These are phyloP conservation scores for Sambucus nigra DNA, from an alignment of 129 eudicot species.

Conservation along the genomic window DNA sequence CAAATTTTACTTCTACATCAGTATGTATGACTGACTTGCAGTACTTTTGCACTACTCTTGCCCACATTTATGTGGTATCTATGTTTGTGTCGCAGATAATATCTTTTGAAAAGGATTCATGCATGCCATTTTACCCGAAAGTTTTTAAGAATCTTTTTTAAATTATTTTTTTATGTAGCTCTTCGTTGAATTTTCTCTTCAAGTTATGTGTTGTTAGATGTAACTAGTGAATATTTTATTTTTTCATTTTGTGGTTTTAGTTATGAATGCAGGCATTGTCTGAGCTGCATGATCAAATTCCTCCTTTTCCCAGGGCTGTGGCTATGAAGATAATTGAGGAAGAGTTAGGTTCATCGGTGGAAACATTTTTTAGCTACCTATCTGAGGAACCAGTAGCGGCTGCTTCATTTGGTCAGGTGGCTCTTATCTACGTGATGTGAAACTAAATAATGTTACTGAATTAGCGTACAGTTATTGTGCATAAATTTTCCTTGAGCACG, in stretches of 20 bases:
- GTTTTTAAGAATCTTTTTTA: no score
- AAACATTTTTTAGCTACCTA: slow-evolving; percentile 48
- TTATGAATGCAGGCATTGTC: slow-evolving; percentile 70
- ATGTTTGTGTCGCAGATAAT: no score
- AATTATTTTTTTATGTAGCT: background rate
- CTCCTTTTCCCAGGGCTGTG: slow-evolving; percentile 70
- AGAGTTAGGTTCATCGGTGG: slow-evolving; percentile 77
- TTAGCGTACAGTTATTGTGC: slow-evolving; percentile 6
- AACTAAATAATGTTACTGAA: no score
- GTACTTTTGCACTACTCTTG: no score
- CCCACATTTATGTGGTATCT: no score
- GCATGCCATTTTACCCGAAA: background rate
- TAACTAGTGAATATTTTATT: slow-evolving; percentile 11
- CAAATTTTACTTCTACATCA: no score
- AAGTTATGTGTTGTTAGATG: background rate
- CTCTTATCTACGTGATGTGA: background rate
- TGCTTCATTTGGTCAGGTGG: slow-evolving; percentile 99
- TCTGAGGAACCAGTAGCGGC: slow-evolving; percentile 98
- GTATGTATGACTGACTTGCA: no score
- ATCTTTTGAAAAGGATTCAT: background rate
- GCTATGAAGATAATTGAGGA: slow-evolving; percentile 94
- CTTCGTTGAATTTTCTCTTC: background rate
- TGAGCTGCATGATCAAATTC: slow-evolving; percentile 93
- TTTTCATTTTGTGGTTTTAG: slow-evolving; percentile 24
- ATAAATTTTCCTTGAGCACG: slow-evolving; percentile 1